A percentile compares a stretch with the other conserved stretches of the same genome.
Evolutionary conservation across 768 basidiomycete genomes (phyloP).

Genomic region (Krasilnikovozyma curviuscula): DNA sequence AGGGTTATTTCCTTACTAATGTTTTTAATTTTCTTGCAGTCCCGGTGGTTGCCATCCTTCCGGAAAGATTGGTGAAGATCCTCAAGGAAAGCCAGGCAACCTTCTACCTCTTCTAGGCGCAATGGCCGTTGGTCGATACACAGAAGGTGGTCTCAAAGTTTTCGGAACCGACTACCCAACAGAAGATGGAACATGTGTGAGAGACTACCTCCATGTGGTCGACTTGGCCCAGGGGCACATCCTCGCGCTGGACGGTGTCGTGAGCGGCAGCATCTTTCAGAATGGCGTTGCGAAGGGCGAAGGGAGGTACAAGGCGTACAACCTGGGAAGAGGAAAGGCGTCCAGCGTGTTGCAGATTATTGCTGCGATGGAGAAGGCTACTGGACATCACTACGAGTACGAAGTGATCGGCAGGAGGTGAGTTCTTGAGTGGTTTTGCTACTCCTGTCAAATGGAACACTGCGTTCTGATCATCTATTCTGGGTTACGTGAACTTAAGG

Average conservation of each 20-base stretch:
- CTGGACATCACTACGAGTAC: conserved; percentile 68
- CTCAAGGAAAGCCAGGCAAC: conserved; percentile 85
- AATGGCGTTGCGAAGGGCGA: conserved; percentile 27
- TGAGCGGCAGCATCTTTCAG: conserved; percentile 15
- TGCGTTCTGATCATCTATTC: not conserved
- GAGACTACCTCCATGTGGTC: conserved; percentile 39
- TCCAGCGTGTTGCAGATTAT: conserved; percentile 85
- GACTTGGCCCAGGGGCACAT: conserved; percentile 90
- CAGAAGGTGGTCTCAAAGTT: conserved; percentile 47
- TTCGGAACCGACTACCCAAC: conserved; percentile 95
- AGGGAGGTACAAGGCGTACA: conserved; percentile 73
- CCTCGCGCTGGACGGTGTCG: conserved; percentile 68
- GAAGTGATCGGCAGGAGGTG: conserved; percentile 80
- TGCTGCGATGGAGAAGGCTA: conserved; percentile 81
- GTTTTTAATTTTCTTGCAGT: conserved; percentile 29
- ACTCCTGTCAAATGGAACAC: not conserved
- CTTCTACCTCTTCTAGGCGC: conserved; percentile 81
- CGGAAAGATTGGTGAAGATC: conserved; percentile 86
- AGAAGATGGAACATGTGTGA: conserved; percentile 10
- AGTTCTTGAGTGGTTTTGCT: conserved; percentile 21
- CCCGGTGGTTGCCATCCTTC: conserved; percentile 98
- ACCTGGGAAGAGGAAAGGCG: conserved; percentile 82
- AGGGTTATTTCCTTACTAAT: not conserved
- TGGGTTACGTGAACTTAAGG: conserved; percentile 28
- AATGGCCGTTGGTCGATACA: conserved; percentile 77